Percentiles rank a stretch among this genome's conserved stretches.
Evolutionary conservation across 768 basidiomycete genomes (phyloP).

Genomic region (Boletus rubroflammeus): DNA sequence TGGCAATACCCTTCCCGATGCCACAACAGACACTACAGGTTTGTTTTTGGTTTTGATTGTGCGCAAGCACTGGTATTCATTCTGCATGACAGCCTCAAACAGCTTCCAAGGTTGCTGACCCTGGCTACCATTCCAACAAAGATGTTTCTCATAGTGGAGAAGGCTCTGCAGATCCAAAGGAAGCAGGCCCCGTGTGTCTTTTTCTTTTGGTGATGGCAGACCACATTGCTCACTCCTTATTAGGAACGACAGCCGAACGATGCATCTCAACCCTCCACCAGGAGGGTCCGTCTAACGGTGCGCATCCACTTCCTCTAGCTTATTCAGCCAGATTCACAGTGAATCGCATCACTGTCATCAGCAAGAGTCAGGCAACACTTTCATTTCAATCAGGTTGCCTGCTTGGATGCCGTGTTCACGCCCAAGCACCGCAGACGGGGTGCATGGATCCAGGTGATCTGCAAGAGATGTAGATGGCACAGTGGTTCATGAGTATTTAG

Average conservation of each 20-base stretch:
- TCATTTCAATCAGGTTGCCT: not conserved
- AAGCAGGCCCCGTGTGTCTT: not conserved
- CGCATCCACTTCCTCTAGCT: not conserved
- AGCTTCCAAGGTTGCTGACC: not conserved
- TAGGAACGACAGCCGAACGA: not conserved
- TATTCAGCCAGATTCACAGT: not conserved
- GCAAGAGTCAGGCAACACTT: not conserved
- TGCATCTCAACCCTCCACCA: not conserved
- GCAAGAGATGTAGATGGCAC: too few species aligned
- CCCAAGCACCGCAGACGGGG: not conserved
- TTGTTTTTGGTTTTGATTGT: not conserved
- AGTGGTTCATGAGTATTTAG: too few species aligned
- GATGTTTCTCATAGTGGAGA: too few species aligned
- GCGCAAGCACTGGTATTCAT: not conserved
- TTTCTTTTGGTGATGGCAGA: not conserved
- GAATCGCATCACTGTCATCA: not conserved
- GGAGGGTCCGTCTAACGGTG: not conserved
- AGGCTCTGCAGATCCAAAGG: not conserved
- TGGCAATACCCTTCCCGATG: not conserved
- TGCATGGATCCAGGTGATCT: not conserved
- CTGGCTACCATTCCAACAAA: too few species aligned
- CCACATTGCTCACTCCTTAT: not conserved
- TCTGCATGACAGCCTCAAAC: not conserved
- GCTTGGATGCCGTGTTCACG: not conserved
- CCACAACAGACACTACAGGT: not conserved